phyloP scores from a whole-genome alignment of 306 rosid species.

The Medicago ruthenica region DNA sequence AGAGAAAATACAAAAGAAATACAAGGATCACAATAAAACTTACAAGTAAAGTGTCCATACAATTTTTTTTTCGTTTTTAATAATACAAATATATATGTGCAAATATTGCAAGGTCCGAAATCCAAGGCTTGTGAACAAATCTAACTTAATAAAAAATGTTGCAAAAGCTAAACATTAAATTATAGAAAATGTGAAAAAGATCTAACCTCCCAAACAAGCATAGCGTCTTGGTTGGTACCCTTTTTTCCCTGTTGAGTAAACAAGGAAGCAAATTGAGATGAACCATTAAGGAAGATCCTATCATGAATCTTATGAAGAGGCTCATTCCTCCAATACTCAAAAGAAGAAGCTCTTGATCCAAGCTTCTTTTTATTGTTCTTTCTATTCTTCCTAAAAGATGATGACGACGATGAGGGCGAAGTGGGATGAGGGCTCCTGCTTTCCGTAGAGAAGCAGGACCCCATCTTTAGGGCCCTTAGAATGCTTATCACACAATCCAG shows the following conservation, averaged over 20 bases:
- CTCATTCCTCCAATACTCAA: constrained; percentile 74
- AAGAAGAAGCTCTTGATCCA: constrained; percentile 69
- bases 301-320: constrained; percentile 77
- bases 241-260: constrained; percentile 96
- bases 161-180: constrained; percentile 6
- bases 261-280: constrained; percentile 71
- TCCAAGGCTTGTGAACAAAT: background rate
- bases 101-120: background rate
- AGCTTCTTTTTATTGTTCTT: constrained; percentile 50
- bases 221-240: constrained; percentile 98
- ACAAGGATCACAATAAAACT: constrained; percentile 12
- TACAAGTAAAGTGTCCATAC: background rate
- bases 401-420: constrained; percentile 58
- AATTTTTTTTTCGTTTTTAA: background rate
- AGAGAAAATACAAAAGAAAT: background rate
- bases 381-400: constrained; percentile 52
- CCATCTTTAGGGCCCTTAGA: constrained; percentile 97
- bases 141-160: constrained; percentile 15
- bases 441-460: constrained; percentile 99
- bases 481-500: constrained; percentile 90
- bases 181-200: constrained; percentile 22
- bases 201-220: constrained; percentile 99
- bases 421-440: constrained; percentile 88
- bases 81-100: constrained; percentile 4
- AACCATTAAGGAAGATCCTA: constrained; percentile 80